Base-by-base conservation (phyloP, 2,329 filamentous ascomycete species). In the Exophiala sideris region DNA sequence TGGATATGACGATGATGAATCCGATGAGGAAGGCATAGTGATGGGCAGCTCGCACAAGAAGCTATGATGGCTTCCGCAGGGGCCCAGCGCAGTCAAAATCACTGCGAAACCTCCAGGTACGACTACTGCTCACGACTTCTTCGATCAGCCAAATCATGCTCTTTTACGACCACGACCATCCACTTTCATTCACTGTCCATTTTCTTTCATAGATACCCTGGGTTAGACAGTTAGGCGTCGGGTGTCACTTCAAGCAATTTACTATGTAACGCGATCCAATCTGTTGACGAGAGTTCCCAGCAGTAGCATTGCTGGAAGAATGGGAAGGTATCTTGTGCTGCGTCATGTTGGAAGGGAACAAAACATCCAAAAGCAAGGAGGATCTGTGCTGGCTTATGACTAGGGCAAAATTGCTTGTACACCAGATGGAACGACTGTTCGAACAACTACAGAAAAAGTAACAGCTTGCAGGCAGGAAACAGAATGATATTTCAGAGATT, bases 11-110 rank as follows among this genome's bases (percentile, higher is more conserved):
- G 53, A 62, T 20, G 55, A 56, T 21, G 60, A 60, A 38, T 58
- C 58, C 14, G 61, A 63, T 40, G 59, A 63, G 34, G 59, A 61
- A 40, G 54, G 48, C 45, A 62, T 64, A 55, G 59, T 64, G 53
- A 59, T 62, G 52, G 57, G 52, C 38, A 24, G 48, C 11, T 48
- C 52, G 38, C 58, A 45, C 14, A 57, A 55, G 46, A 56, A 52
- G 49, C 20, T 54, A 20, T 61, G 49, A 60, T 14, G 12, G 8
- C 39, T 12, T 50, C 39, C 20, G 16, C 16, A 18, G 16, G 16
- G 16, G 16, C 16, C 16, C 16, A 29, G 29, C 34, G 20, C 12
- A 8, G 34, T 20, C 18, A 16, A 21, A 45, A 32, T 18, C 16
- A 45, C 20, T 9, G n/a, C 38, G 34, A 42, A 42, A 29, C 1